Conservation (phyloP, 202 grass and related monocot genomes). For the Setaria viridis region DNA sequence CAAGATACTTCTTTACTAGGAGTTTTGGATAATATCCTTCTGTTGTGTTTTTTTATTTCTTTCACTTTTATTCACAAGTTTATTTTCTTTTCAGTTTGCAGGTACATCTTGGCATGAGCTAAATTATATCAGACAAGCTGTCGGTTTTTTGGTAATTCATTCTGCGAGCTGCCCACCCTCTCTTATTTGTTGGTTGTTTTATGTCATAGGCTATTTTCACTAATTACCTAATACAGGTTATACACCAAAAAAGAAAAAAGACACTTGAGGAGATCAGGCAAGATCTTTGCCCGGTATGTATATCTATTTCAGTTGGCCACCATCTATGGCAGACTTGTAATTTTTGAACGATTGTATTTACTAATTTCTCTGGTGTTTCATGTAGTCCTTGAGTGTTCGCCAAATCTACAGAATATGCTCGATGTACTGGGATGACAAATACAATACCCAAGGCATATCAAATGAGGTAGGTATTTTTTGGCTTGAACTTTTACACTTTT, state of each 20-base stretch:
- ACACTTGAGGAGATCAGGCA: constrained; percentile 85
- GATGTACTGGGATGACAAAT: constrained; percentile 99
- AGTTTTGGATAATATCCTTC: not conserved
- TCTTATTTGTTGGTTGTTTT: constrained; percentile 30
- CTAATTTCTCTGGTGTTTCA: constrained; percentile 13
- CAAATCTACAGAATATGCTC: constrained; percentile 99
- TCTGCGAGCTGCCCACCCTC: not conserved
- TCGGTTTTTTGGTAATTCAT: constrained; percentile 91
- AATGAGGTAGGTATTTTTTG: constrained; percentile 57
- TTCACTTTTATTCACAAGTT: constrained; percentile 31
- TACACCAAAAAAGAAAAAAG: constrained; percentile 98
- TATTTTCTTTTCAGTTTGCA: constrained; percentile 73
- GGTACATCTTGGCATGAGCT: constrained; percentile 98
- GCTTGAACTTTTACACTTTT: constrained; percentile 1
- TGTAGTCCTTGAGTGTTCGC: constrained; percentile 84
- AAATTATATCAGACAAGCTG: constrained; percentile 97
- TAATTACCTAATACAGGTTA: constrained; percentile 71
- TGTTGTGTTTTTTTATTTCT: too few species aligned
- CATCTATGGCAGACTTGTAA: constrained; percentile 26
- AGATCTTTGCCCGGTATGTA: constrained; percentile 94
- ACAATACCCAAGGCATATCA: constrained; percentile 83
- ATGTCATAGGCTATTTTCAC: constrained; percentile 34
- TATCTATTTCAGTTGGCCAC: constrained; percentile 27
- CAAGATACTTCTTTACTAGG: not conserved
- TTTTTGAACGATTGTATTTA: not conserved